Evolutionary conservation across 345 rosid species (phyloP).

Genomic region (Eucalyptus melliodora): DNA sequence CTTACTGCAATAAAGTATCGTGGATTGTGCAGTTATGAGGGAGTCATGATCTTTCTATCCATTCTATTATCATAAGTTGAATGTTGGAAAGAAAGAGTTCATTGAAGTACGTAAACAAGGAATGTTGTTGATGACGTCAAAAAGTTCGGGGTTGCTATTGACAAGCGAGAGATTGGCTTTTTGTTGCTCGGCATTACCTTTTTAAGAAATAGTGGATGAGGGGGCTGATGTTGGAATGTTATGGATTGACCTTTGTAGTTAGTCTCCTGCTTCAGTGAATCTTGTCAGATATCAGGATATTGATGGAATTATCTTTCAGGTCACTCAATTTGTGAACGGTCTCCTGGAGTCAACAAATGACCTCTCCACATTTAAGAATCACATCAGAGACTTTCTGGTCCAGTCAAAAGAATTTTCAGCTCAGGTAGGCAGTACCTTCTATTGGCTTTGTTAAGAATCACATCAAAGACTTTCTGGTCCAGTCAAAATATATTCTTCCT

Average conservation of each 20-base stretch:
- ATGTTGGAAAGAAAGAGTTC: not conserved
- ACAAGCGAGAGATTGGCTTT: not conserved
- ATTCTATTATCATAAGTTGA: not conserved
- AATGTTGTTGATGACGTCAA: not conserved
- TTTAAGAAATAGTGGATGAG: not conserved
- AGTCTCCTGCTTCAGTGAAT: not conserved
- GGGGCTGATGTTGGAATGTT: not conserved
- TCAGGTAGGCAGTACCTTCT: constrained; percentile 29
- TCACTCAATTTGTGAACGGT: constrained; percentile 80
- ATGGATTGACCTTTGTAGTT: not conserved
- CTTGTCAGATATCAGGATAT: not conserved
- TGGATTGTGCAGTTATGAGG: not conserved
- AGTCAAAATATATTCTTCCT: not conserved
- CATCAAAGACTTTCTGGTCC: too few species aligned
- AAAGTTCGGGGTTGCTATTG: not conserved
- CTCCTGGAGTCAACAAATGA: constrained; percentile 77
- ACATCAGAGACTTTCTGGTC: constrained; percentile 91
- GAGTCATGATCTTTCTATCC: not conserved
- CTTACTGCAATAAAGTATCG: not conserved
- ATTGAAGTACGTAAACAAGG: not conserved
- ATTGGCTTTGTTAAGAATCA: not conserved
- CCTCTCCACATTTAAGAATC: constrained; percentile 68
- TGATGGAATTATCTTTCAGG: constrained; percentile 23
- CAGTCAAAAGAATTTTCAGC: constrained; percentile 83
- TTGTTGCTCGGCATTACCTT: not conserved